Evolutionary conservation across 2,329 filamentous ascomycete species (phyloP).

Genomic region (Sporothrix curviconia): DNA sequence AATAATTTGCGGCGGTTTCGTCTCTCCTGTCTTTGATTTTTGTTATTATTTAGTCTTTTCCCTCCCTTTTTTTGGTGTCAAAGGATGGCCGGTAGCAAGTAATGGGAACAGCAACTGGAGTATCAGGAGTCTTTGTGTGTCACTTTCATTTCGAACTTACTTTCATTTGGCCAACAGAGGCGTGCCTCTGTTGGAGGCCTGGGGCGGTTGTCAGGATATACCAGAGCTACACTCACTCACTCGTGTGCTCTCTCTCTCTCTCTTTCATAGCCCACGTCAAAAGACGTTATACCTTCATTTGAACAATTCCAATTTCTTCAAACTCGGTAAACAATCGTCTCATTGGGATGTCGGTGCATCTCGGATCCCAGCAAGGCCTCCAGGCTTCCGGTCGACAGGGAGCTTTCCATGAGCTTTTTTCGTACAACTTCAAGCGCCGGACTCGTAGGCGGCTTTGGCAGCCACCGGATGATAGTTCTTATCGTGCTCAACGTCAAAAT

Average conservation of each 20-base stretch:
- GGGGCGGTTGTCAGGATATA: neutral
- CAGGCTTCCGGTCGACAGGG: too few relatives aligned
- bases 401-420: too few relatives aligned
- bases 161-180: neutral
- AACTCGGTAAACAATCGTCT: too few relatives aligned
- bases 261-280: too few relatives aligned
- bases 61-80: neutral
- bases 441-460: too few relatives aligned
- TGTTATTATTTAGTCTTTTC: neutral
- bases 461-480: neutral
- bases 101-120: neutral
- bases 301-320: too few relatives aligned
- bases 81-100: too few relatives aligned
- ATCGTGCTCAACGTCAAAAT: slow-evolving; percentile 1
- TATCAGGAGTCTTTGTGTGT: neutral
- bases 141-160: neutral
- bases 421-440: too few relatives aligned
- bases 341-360: too few relatives aligned
- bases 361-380: too few relatives aligned
- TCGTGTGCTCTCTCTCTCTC: neutral
- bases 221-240: slow-evolving; percentile 8
- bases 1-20: neutral
- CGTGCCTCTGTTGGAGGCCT: too few relatives aligned
- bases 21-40: neutral
- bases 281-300: neutral